Evolutionary conservation across 495 filamentous ascomycete genomes (phyloP), one percentile per base, ranked within the genome.

Genomic region (Hyaloscypha hepaticicola): DNA sequence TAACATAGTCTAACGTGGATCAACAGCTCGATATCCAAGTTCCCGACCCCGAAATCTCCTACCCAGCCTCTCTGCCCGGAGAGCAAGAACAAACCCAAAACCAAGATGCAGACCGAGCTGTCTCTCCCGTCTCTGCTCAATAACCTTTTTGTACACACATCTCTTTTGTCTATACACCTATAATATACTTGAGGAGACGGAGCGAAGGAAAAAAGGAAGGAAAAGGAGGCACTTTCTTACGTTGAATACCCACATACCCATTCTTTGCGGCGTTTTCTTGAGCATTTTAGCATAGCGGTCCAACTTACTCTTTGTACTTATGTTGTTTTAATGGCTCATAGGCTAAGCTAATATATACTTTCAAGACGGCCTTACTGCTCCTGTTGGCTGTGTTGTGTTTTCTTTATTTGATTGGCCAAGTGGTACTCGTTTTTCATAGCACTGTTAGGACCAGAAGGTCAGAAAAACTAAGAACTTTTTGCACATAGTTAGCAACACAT

Each of bases 21-120:
- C 38, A 41, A 58, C 63, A 86, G 82, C 79, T 95, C 34, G 91
- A 95, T 73, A 90, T 95, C 51, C 90, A 93, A 76, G 91, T 95
- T 50, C 89, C 90, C 0, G 89, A 93, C 72, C 91, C 91, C 1
- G 86, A 92, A 70, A 79, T 92, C 51, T 76, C 81, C 34, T 71
- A 68, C 41, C 69, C 69, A 28, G 14, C 57, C 16, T 45, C 38
- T 14, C 38, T 45, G 11, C 38, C 38, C 38, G 38, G 19, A 45
- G 38, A 45, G 11, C 38, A 45, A 45, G 5, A 45, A 34, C 31
- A 34, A 34, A 34, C 31, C 31, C 38, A 45, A 45, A 19, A 3
- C 11, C 38, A 45, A 45, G 38, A 45, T 4, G 11, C 14, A 45
- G 38, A 45, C 38, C 38, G 38, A 45, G 38, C 38, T 16, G 38